Base-by-base conservation (phyloP, 352 stramenopile species). In the Thalassiosira exigua region DNA sequence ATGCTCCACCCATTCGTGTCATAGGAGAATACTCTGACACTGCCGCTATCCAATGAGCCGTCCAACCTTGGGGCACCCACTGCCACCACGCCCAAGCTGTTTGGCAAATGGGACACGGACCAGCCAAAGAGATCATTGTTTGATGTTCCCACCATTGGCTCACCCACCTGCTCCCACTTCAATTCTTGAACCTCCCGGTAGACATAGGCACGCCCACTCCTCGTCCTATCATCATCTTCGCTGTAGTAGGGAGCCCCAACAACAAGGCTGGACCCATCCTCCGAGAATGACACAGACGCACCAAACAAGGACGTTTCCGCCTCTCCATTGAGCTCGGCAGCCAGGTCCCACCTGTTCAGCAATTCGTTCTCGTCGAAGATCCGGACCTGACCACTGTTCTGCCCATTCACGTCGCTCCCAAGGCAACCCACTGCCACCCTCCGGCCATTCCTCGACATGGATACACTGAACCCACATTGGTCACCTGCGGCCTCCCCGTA, bases 391-490 rank as follows among this genome's bases (percentile, higher is more conserved):
- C 79, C 79, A 46, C 36, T 59, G 33, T 87, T 87, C 36, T 69
- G 57, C 17, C 74, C 79, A 21, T 81, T 75, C 26, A 66, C 75
- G 48, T 87, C 74, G 41, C 69, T 84, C 3, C 73, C 73, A 30
- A 83, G 57, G 30, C 44, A 78, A 24, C 79, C 79, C 41, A 87
- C 56, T 11, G 79, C 79, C 17, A 87, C 24, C 48, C 64, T 60
- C 29, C 60, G 75, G 19, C 79, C 79, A 62, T 84, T 58, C 39
- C 54, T 67, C n/a, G 79, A 75, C 46, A 87, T 84, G 26, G 79
- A 80, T 24, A 87, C 70, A 70, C 66, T 79, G 36, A 82, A 85
- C 5, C 80, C 80, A 50, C 66, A 82, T 65, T 84, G 80, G 73
- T 87, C 80, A 21, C 80, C 80, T 44, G 52, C 69, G 46, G 51